Conservation (phyloP, 2,329 filamentous ascomycete genomes). For the Sclerotiophoma versabilis region DNA sequence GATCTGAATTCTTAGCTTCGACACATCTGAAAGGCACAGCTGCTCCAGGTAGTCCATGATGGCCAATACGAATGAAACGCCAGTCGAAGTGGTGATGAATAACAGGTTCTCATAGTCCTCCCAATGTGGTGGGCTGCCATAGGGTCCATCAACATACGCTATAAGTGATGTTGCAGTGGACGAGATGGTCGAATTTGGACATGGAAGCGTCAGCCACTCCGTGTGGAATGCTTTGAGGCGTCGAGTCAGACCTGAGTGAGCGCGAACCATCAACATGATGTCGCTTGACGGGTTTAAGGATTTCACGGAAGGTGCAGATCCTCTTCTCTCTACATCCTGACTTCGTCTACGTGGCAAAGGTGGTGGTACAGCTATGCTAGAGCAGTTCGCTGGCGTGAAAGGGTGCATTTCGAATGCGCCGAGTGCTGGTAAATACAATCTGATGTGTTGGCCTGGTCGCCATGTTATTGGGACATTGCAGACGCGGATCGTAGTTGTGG, state of each 20-base stretch:
- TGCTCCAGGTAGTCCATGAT: constrained; percentile 37
- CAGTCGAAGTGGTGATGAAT: constrained; percentile 34
- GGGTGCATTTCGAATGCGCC: constrained; percentile 37
- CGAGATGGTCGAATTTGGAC: constrained; percentile 33
- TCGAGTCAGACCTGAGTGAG: constrained; percentile 31
- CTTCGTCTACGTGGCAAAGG: constrained; percentile 19
- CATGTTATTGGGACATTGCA: constrained; percentile 33
- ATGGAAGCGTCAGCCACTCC: constrained; percentile 35
- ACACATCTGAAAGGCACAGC: constrained; percentile 16
- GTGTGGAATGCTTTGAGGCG: constrained; percentile 31
- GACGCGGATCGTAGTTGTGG: constrained; percentile 31
- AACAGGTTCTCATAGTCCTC: constrained; percentile 31
- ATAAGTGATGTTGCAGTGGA: constrained; percentile 21
- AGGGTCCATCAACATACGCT: constrained; percentile 39
- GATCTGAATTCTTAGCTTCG: constrained; percentile 12
- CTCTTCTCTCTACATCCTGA: constrained; percentile 23
- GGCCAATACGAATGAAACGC: constrained; percentile 35
- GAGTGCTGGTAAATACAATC: constrained; percentile 35
- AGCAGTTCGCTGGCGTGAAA: constrained; percentile 42
- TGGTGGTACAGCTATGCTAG: constrained; percentile 15
- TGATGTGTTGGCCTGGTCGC: constrained; percentile 41
- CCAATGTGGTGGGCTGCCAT: constrained; percentile 34
- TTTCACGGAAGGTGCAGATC: not conserved
- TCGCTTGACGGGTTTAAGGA: constrained; percentile 22
- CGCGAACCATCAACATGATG: constrained; percentile 33